Percentiles rank a stretch among this genome's conserved stretches.
phyloP scores from a whole-genome alignment of 2,329 filamentous ascomycete species.

The Diaporthe caulivora region DNA sequence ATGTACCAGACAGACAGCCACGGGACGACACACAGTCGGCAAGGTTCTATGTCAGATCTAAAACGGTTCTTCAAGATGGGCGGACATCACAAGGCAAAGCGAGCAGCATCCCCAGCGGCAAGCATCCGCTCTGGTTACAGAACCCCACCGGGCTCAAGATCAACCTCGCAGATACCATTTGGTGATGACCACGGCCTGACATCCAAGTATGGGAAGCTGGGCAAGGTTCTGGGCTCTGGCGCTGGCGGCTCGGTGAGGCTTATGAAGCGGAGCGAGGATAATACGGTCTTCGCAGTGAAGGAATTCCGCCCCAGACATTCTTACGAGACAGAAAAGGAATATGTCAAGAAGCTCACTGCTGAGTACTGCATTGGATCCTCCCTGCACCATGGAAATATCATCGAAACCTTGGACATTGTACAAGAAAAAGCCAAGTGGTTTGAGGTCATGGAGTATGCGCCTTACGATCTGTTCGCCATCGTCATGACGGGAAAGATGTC shows the following conservation, averaged over 20 bases:
- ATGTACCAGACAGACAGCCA: conserved; percentile 58
- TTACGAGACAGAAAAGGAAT: conserved; percentile 94
- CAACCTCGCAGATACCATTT: conserved; percentile 81
- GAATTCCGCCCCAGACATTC: conserved; percentile 93
- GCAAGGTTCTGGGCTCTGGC: conserved; percentile 91
- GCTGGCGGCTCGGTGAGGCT: conserved; percentile 94
- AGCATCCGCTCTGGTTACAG: conserved; percentile 63
- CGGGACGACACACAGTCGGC: conserved; percentile 63
- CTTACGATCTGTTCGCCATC: conserved; percentile 95
- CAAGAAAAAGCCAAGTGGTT: conserved; percentile 96
- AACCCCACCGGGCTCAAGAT: conserved; percentile 60
- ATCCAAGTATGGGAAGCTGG: conserved; percentile 95
- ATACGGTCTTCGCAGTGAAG: conserved; percentile 96
- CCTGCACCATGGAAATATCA: conserved; percentile 96
- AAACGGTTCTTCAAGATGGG: conserved; percentile 96
- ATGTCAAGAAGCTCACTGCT: conserved; percentile 97
- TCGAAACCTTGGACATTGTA: conserved; percentile 96
- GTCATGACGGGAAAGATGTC: conserved; percentile 99
- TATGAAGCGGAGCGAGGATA: conserved; percentile 93
- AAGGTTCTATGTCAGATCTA: conserved; percentile 91
- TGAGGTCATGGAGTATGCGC: conserved; percentile 99
- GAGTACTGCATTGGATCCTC: conserved; percentile 99
- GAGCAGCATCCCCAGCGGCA: conserved; percentile 73
- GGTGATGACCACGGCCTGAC: conserved; percentile 92
- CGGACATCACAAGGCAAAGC: conserved; percentile 76